These are phyloP conservation scores for Colletotrichum euphorbiae DNA, from an alignment of 2,329 filamentous ascomycete species.

Conservation along the genomic window DNA sequence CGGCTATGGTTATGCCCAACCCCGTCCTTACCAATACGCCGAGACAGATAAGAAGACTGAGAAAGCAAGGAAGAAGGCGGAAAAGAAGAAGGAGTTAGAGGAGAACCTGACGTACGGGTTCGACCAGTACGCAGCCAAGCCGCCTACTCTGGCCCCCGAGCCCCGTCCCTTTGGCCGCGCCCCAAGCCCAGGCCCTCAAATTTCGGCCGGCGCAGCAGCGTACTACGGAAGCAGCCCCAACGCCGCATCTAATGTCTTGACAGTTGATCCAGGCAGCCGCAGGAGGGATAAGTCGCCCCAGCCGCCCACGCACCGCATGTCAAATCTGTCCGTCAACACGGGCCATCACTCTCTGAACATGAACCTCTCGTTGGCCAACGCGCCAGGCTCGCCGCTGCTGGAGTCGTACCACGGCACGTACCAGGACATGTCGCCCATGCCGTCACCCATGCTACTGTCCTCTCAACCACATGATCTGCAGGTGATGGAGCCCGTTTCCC, in stretches of 20 bases:
- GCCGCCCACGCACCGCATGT: constrained; percentile 63
- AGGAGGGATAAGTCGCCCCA: constrained; percentile 59
- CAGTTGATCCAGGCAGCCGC: constrained; percentile 53
- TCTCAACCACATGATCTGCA: constrained; percentile 35
- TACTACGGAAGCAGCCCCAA: constrained; percentile 53
- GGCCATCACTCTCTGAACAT: constrained; percentile 53
- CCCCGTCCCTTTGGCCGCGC: constrained; percentile 31
- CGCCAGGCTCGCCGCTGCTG: constrained; percentile 85
- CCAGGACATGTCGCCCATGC: constrained; percentile 95
- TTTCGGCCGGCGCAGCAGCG: constrained; percentile 42
- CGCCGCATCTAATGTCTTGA: constrained; percentile 54
- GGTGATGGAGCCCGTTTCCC: constrained; percentile 63
- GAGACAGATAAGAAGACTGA: constrained; percentile 36
- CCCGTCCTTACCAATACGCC: constrained; percentile 46
- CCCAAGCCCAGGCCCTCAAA: constrained; percentile 36
- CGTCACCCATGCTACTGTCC: constrained; percentile 77
- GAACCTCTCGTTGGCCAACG: constrained; percentile 60
- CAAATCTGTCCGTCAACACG: constrained; percentile 62
- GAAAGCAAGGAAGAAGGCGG: constrained; percentile 47
- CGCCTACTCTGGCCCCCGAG: constrained; percentile 38
- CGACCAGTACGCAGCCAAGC: constrained; percentile 27
- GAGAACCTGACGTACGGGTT: constrained; percentile 65
- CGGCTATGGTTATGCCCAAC: constrained; percentile 45
- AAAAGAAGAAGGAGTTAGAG: constrained; percentile 49
- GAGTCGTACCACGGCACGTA: constrained; percentile 96